Base-by-base conservation (phyloP, 305 asterid genomes). In the Petunia hybrid region DNA sequence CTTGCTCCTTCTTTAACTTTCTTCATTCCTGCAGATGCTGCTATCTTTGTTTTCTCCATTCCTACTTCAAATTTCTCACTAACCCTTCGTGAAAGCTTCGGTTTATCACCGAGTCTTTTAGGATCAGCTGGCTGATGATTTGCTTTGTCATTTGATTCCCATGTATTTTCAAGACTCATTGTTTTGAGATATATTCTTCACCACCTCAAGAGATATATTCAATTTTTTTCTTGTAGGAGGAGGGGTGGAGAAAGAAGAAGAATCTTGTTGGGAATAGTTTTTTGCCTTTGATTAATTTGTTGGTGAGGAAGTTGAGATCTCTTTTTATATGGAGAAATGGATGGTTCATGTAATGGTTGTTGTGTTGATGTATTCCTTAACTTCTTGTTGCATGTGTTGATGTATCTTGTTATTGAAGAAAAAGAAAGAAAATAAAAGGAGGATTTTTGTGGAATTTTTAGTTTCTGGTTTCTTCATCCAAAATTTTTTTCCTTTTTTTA, bases 11-110 rank as follows among this genome's bases (percentile, higher is more conserved):
- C 84, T 79, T 84, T 88, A 38, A 86, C 80, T 73, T 81, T 81
- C 48, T 63, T 75, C 78, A 73, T 73, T 73, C 78, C 78, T 51
- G 63, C 78, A 51, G 78, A 51, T 8, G 87, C 87, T 16, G 60
- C 87, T 39, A 35, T 80, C 36, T 84, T 84, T n/a, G 85, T 78
- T 78, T 83, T 89, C 85, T 85, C 86, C 87, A 88, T 80, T 3
- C 91, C 91, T 5, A 69, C 81, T 81, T 81, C 89, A 45, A 87
- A 84, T 46, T 85, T 87, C 75, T 89, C 89, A 86, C 94, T 91
- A 16, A 83, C 83, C 77, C 77, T 82, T 8, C 85, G 78, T 3
- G 88, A 87, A 1, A 85, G 82, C 73, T 87, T 88, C 1, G 93
- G 91, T 73, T 73, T 51, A 59, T 56, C 85, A 6, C 89, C 89